Percentiles rank a stretch among this genome's conserved stretches.
Evolutionary conservation across 768 basidiomycete genomes (phyloP).

Genomic region (Suillus americanus): DNA sequence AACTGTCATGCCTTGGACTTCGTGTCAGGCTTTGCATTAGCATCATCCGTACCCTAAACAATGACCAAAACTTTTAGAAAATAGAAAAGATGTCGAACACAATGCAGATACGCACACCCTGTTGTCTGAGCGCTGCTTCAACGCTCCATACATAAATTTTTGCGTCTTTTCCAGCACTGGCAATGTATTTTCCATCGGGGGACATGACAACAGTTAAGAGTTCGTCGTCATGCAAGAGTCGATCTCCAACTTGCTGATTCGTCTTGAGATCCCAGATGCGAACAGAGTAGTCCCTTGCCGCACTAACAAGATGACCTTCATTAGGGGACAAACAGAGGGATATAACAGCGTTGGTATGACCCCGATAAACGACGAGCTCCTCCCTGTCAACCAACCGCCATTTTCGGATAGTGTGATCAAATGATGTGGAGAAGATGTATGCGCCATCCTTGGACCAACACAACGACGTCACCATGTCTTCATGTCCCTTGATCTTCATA

Average conservation of each 20-base stretch:
- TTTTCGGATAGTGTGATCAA: background rate
- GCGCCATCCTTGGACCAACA: background rate
- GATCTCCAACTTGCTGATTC: conserved; percentile 20
- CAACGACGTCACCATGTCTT: background rate
- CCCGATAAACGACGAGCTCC: background rate
- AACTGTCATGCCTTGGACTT: too few relatives aligned
- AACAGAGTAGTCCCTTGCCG: background rate
- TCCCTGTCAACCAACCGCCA: background rate
- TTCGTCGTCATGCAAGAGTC: conserved; percentile 77
- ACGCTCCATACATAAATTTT: conserved; percentile 80
- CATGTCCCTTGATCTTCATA: background rate
- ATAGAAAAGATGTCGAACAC: background rate
- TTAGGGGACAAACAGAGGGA: background rate
- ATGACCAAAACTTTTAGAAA: background rate
- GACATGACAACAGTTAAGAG: conserved; percentile 76
- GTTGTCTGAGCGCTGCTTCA: conserved; percentile 26
- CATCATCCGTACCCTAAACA: background rate
- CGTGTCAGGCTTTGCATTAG: too few relatives aligned
- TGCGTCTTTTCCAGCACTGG: conserved; percentile 79
- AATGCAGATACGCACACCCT: background rate
- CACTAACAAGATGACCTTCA: background rate
- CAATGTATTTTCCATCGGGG: conserved; percentile 75
- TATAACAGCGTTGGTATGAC: background rate
- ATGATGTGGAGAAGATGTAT: background rate
- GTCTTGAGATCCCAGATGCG: background rate